Conservation (phyloP, 1,284 basidiomycete species). For the Serendipita sp. region DNA sequence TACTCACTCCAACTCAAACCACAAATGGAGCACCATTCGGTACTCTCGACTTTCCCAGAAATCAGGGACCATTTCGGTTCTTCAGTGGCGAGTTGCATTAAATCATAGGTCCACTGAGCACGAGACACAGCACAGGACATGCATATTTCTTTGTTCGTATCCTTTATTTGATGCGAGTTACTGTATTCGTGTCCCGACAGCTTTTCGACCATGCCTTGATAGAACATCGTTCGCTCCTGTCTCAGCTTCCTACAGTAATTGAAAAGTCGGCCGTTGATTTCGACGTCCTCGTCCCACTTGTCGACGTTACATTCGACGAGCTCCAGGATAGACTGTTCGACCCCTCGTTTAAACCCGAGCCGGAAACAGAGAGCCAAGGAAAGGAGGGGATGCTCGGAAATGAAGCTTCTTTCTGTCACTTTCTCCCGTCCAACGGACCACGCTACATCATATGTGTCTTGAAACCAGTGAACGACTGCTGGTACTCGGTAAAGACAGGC, state of each 20-base stretch:
- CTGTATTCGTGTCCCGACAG: neutral
- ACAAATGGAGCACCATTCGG: neutral
- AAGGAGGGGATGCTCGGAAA: neutral
- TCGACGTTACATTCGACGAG: neutral
- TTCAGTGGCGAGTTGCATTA: neutral
- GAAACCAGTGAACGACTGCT: neutral
- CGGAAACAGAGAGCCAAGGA: neutral
- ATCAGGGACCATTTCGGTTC: neutral
- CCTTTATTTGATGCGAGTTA: neutral
- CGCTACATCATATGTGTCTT: neutral
- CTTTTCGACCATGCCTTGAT: neutral
- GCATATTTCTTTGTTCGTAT: neutral
- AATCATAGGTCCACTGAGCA: neutral
- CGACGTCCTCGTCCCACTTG: neutral
- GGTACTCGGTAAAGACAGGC: neutral
- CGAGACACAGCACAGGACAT: neutral
- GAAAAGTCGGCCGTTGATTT: neutral
- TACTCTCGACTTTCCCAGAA: neutral
- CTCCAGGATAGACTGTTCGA: neutral
- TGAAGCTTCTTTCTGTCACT: neutral
- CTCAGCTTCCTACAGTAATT: neutral
- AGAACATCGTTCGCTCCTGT: neutral
- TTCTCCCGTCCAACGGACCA: neutral
- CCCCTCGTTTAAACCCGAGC: neutral
- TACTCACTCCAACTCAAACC: neutral